Conservation (phyloP, 2,329 filamentous ascomycete genomes). For the Cordyceps cateniannulata region DNA sequence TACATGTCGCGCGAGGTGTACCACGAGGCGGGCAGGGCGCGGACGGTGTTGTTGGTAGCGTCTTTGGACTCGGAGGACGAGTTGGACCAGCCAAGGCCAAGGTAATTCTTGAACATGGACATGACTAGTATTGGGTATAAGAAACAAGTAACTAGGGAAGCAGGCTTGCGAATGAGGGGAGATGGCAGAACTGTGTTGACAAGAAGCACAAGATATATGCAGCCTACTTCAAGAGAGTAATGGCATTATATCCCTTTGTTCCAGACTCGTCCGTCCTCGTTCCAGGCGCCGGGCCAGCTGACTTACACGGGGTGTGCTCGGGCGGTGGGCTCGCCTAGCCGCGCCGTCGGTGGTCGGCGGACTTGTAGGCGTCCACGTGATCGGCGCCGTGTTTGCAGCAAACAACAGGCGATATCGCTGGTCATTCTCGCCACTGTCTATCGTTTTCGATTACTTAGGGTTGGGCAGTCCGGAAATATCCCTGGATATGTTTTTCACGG, state of each 20-base stretch:
- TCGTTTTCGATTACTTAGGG: not conserved
- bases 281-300: slow-evolving; percentile 7
- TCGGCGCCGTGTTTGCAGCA: slow-evolving; percentile 1
- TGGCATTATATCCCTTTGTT: not conserved
- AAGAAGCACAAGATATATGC: slow-evolving; percentile 1
- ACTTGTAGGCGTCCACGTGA: slow-evolving; percentile 9
- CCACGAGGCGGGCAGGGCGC: slow-evolving; percentile 39
- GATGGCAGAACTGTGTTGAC: not conserved
- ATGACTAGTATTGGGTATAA: not conserved
- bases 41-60: slow-evolving; percentile 9
- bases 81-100: slow-evolving; percentile 11
- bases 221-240: not conserved
- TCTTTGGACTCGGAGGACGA: slow-evolving; percentile 11
- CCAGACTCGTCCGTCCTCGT: not conserved
- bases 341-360: slow-evolving; percentile 11
- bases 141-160: not conserved
- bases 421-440: not conserved
- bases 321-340: slow-evolving; percentile 2
- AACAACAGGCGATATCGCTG: not conserved
- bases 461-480: not conserved
- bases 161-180: not conserved
- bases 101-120: slow-evolving; percentile 9
- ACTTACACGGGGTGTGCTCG: slow-evolving; percentile 8
- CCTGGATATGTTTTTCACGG: not conserved
- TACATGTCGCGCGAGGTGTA: slow-evolving; percentile 40